These are phyloP conservation scores for Blepharisma japonicum DNA, from an alignment of 73 alveolate genomes.

Conservation along the genomic window DNA sequence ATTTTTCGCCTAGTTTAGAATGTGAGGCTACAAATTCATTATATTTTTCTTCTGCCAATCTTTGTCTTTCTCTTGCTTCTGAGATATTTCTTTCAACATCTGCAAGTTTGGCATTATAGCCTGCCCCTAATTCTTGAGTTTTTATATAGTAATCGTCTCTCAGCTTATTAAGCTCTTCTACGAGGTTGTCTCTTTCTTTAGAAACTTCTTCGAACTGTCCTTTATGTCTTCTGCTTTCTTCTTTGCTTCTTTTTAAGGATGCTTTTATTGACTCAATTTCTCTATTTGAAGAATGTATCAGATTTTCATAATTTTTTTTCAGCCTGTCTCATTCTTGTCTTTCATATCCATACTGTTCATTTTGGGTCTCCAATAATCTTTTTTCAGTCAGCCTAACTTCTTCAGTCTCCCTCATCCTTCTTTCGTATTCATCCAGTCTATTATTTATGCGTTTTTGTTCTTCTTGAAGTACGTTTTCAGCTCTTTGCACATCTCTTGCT, in stretches of 20 bases:
- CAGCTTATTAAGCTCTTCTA: conserved; percentile 38
- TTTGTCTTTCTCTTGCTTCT: conserved; percentile 48
- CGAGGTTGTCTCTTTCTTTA: conserved; percentile 45
- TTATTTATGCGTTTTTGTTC: conserved; percentile 34
- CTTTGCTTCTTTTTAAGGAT: neutral
- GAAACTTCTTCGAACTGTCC: neutral
- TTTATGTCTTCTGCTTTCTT: neutral
- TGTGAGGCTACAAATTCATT: conserved; percentile 46
- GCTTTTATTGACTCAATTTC: conserved; percentile 22
- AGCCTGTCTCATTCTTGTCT: conserved; percentile 26
- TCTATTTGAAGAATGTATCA: neutral
- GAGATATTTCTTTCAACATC: conserved; percentile 37
- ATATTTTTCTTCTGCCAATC: conserved; percentile 47
- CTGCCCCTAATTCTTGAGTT: conserved; percentile 48
- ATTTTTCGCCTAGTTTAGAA: conserved; percentile 48
- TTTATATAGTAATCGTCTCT: conserved; percentile 39
- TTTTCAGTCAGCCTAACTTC: conserved; percentile 30
- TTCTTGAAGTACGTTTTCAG: conserved; percentile 36
- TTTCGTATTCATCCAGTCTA: conserved; percentile 47
- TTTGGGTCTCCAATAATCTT: conserved; percentile 25
- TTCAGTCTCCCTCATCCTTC: conserved; percentile 38
- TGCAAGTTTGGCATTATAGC: conserved; percentile 35
- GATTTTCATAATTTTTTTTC: neutral
- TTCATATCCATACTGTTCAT: neutral
- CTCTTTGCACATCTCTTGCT: conserved; percentile 28